phyloP scores from a whole-genome alignment of 2,329 filamentous ascomycete genomes.

The Trichoderma brevicompactum region DNA sequence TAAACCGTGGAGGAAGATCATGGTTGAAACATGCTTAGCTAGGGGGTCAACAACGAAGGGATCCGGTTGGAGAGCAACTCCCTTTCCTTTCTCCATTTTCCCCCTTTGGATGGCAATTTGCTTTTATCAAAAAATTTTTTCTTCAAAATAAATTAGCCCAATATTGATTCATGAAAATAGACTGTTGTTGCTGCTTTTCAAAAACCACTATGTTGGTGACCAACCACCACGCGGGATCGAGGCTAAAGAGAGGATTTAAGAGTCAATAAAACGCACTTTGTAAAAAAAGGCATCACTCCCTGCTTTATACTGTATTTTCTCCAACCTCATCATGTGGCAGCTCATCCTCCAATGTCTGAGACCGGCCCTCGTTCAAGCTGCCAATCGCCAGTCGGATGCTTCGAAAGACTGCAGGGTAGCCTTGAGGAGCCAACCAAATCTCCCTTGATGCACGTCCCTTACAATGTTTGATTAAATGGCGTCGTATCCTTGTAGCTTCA shows the following conservation, averaged over 20 bases:
- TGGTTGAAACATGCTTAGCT: constrained; percentile 85
- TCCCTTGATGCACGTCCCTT: background rate
- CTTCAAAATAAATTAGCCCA: no score
- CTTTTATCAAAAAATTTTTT: background rate
- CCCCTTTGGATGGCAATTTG: background rate
- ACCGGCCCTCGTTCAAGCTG: background rate
- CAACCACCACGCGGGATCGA: no score
- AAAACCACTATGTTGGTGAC: background rate
- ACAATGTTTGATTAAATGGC: background rate
- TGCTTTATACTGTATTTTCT: background rate
- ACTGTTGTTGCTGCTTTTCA: no score
- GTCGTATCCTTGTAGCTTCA: background rate
- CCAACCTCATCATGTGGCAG: no score
- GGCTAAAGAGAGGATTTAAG: background rate
- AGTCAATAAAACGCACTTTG: background rate
- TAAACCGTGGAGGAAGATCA: constrained; percentile 92
- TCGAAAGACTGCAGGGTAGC: background rate
- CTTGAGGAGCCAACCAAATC: background rate
- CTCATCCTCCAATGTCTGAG: constrained; percentile 5
- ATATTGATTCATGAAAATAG: no score
- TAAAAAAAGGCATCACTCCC: background rate
- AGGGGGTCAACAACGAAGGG: constrained; percentile 77
- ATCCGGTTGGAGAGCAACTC: constrained; percentile 37
- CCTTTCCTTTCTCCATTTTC: background rate
- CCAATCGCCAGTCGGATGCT: background rate